A percentile compares a stretch with the other conserved stretches of the same genome.
Evolutionary conservation across 202 grass and related monocot genomes (phyloP).

Genomic region (Brachypodium distachyon): DNA sequence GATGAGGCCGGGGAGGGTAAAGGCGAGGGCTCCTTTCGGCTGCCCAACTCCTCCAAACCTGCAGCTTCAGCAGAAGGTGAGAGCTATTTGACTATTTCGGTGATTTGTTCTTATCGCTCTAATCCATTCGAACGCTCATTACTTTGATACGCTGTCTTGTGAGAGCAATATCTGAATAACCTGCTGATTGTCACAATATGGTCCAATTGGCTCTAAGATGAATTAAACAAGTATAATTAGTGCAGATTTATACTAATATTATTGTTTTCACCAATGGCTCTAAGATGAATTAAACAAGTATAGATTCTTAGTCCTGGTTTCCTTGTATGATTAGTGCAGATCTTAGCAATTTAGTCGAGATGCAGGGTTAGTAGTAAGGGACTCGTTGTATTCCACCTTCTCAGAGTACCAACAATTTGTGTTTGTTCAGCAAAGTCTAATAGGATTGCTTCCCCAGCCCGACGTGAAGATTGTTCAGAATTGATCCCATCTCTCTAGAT

Average conservation of each 20-base stretch:
- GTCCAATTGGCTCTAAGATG: too few relatives aligned
- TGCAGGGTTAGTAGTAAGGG: background rate
- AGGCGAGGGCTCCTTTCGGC: slow-evolving; percentile 24
- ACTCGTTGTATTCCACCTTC: background rate
- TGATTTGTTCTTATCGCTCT: background rate
- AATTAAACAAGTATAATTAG: too few relatives aligned
- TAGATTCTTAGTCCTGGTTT: background rate
- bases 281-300: background rate
- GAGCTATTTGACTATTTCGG: background rate
- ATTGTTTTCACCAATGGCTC: background rate
- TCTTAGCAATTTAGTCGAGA: background rate
- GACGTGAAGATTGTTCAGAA: background rate
- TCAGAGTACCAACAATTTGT: background rate
- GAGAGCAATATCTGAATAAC: background rate
- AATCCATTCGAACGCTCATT: background rate
- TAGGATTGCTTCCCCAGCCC: background rate
- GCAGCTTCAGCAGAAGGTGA: slow-evolving; percentile 36
- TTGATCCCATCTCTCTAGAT: background rate
- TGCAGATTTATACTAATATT: background rate
- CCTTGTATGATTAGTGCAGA: background rate
- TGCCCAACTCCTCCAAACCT: slow-evolving; percentile 32
- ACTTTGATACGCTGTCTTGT: background rate
- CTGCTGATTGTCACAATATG: background rate
- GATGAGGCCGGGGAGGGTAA: background rate
- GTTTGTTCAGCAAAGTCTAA: background rate